These are phyloP conservation scores for Aspergillus melleus DNA, from an alignment of 2,329 filamentous ascomycete species.

Conservation along the genomic window DNA sequence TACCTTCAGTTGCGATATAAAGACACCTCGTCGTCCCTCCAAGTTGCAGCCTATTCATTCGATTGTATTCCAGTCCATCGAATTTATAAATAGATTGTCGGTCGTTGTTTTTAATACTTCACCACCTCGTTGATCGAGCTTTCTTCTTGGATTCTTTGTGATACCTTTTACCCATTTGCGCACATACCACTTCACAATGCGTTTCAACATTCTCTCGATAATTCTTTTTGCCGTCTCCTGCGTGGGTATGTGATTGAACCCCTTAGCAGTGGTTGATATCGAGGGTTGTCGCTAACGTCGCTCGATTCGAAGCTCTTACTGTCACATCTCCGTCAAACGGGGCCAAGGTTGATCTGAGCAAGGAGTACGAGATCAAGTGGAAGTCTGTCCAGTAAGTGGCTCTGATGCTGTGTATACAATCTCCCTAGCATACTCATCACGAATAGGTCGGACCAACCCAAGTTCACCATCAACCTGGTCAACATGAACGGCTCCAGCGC, in stretches of 20 bases:
- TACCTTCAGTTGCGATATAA: constrained; percentile 7
- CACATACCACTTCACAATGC: constrained; percentile 27
- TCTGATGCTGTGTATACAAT: not conserved
- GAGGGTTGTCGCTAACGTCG: too few species aligned
- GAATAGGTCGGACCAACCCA: constrained; percentile 40
- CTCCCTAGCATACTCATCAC: not conserved
- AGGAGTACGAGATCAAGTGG: constrained; percentile 42
- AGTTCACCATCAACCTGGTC: constrained; percentile 45
- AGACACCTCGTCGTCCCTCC: not conserved
- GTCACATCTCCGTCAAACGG: constrained; percentile 36
- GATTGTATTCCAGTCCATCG: not conserved
- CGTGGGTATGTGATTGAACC: constrained; percentile 25
- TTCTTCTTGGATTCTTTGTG: constrained; percentile 1
- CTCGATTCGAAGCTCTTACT: constrained; percentile 25
- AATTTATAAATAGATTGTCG: not conserved
- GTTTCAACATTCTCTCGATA: constrained; percentile 23
- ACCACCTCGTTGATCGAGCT: not conserved
- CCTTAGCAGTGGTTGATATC: not conserved
- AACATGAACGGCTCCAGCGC: constrained; percentile 39
- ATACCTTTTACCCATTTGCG: constrained; percentile 2
- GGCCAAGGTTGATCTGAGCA: constrained; percentile 38
- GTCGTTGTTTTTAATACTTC: not conserved
- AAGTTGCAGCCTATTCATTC: constrained; percentile 1
- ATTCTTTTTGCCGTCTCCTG: constrained; percentile 30
- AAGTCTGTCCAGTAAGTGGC: constrained; percentile 33